phyloP scores from a whole-genome alignment of 345 rosid genomes.

The Pistacia atlantica region DNA sequence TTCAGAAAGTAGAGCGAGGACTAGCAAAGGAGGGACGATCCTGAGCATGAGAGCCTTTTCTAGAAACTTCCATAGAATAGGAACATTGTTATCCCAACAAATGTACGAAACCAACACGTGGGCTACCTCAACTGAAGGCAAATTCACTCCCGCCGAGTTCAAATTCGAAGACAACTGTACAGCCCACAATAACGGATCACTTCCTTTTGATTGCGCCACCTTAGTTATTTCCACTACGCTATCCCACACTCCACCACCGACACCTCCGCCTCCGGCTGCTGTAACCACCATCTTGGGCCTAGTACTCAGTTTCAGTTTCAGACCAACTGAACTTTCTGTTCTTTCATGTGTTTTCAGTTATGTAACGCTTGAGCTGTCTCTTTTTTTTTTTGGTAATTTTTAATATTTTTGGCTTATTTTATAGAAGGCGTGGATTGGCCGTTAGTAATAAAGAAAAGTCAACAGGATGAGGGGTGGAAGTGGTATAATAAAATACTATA shows the following conservation, averaged over 20 bases:
- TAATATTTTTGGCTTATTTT: neutral
- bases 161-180: conserved; percentile 62
- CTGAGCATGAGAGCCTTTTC: conserved; percentile 70
- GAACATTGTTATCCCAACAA: conserved; percentile 87
- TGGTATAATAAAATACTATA: neutral
- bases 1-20: conserved; percentile 74
- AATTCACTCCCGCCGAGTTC: conserved; percentile 49
- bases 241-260: conserved; percentile 53
- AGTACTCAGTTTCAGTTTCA: neutral
- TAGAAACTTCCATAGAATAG: conserved; percentile 86
- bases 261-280: conserved; percentile 21
- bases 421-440: neutral
- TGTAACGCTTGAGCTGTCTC: neutral
- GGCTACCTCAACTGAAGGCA: conserved; percentile 81
- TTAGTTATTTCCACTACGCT: conserved; percentile 62
- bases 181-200: conserved; percentile 80
- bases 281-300: conserved; percentile 33
- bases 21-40: conserved; percentile 77
- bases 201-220: conserved; percentile 58
- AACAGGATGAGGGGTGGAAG: neutral
- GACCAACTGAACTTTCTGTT: neutral
- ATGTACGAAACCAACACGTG: conserved; percentile 70
- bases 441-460: neutral
- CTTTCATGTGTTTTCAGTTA: conserved; percentile 19
- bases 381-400: neutral